Evolutionary conservation across 2,329 filamentous ascomycete genomes (phyloP), one percentile per base, ranked within the genome.

Genomic region (Lasiodiplodia hormozganensis): DNA sequence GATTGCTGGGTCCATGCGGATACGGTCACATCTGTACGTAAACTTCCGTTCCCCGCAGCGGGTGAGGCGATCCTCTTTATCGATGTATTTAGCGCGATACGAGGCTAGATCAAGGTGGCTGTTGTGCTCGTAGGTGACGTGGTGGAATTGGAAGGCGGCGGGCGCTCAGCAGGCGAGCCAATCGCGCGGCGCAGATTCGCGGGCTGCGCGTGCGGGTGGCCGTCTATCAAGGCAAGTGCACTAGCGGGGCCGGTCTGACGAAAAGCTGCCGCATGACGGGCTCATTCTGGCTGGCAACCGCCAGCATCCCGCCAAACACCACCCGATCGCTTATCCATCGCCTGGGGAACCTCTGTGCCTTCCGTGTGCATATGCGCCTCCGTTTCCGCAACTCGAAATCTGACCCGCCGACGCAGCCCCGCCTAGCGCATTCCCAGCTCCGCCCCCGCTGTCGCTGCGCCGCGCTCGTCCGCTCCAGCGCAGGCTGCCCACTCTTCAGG

Each of bases 281-380:
- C 60, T 43, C 23, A 10, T 7, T 18, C 47, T 28, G 36, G 57
- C 57, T n/a, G 36, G 57, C 47, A 21, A 31, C 31, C 12, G 47
- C 60, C 60, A 64, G 28, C 60, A 18, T 52, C 60, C 28, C 60
- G 60, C 60, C 40, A 31, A 28, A 51, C 60, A 31, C 34, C 60
- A 38, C 60, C 14, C 25, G 28, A 47, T 52, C 28, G 11, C 60
- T 34, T 43, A 18, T 21, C 47, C 60, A 31, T 49, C 56, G 36
- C 31, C 25, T 23, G 43, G n/a, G 31, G 53, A 34, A 25, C 60
- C 40, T 47, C 58, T 62, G 58, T 51, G 58, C 58, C 58, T 25
- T 64, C 43, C 25, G 28, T 23, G 60, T 64, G 60, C 60, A 64
- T 64, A 64, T 64, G 60, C 60, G 60, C 47, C 43, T 52, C 38